These are phyloP conservation scores for Carpinus fangiana DNA, from an alignment of 306 rosid genomes.

Conservation along the genomic window DNA sequence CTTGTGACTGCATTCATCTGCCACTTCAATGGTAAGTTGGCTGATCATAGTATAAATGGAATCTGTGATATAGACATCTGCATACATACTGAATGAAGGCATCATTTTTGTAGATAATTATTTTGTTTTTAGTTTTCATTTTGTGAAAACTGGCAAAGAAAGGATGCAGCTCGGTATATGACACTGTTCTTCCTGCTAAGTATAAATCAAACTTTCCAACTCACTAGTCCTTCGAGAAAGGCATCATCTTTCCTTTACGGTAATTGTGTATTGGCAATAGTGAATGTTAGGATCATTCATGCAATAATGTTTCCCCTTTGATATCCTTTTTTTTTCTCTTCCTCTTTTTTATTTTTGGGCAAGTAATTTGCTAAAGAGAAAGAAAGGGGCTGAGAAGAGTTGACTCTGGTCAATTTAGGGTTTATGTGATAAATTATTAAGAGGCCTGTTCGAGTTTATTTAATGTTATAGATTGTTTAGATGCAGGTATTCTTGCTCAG, in stretches of 20 bases:
- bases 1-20: constrained; percentile 77
- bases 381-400: background rate
- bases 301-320: no score
- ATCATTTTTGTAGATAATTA: background rate
- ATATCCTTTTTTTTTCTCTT: no score
- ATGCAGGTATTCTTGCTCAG: no score
- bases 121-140: background rate
- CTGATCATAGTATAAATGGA: background rate
- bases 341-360: no score
- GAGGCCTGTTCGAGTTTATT: no score
- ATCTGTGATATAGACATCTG: constrained; percentile 15
- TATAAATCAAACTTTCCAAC: background rate
- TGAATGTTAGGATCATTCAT: no score
- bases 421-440: no score
- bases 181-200: background rate
- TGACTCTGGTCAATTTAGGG: background rate
- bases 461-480: no score
- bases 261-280: no score
- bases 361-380: no score
- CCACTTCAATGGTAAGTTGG: constrained; percentile 58
- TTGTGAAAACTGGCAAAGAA: background rate
- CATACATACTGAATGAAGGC: background rate
- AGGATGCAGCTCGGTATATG: background rate
- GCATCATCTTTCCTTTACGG: background rate
- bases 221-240: background rate